Base-by-base conservation (phyloP, 352 stramenopile species). In the Globisporangium splendens region DNA sequence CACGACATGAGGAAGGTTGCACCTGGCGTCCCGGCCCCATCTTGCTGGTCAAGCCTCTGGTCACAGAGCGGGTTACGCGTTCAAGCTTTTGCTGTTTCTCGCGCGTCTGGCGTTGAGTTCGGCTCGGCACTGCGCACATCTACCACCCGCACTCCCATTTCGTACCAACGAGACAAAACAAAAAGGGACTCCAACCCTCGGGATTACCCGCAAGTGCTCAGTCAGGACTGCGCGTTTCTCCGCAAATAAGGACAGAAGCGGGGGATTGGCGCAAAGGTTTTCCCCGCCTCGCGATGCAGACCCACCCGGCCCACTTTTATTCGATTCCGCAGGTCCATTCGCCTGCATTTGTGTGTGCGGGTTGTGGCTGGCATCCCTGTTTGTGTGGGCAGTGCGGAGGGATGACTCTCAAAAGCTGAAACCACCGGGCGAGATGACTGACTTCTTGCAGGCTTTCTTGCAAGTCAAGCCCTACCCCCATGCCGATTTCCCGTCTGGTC, bases 241-340 rank as follows among this genome's bases (percentile, higher is more conserved):
- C 35, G n/a, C 18, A 31, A 13, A 53, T 31, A 20, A 46, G 38
- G 38, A 43, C 38, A 43, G 38, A 43, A 43, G 38, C 14, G 38
- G 38, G 38, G 38, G 3, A 17, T 17, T 43, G 38, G 11, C 10
- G 38, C 38, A 52, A 46, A 44, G 43, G 54, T 59, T 53, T 52
- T 53, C 54, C 54, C 54, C 18, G 46, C 54, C 54, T 43, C 14
- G 2, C 14, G 1, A 17, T 43, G 10, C 14, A 43, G 14, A 43
- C 38, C 38, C 38, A 17, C 38, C 38, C 38, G 38, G 14, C 38
- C 44, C 14, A 20, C 14, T 15, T 24, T 14, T 13, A n/a, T 20
- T 7, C 22, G 1, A 62, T 62, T 62, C 56, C 50, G 56, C 18
- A 56, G 56, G 56, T 62, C 48, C 56, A 18, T 31, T 1, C 12